These are phyloP conservation scores for Tylopilus balloui DNA, from an alignment of 768 basidiomycete genomes.

Conservation along the genomic window DNA sequence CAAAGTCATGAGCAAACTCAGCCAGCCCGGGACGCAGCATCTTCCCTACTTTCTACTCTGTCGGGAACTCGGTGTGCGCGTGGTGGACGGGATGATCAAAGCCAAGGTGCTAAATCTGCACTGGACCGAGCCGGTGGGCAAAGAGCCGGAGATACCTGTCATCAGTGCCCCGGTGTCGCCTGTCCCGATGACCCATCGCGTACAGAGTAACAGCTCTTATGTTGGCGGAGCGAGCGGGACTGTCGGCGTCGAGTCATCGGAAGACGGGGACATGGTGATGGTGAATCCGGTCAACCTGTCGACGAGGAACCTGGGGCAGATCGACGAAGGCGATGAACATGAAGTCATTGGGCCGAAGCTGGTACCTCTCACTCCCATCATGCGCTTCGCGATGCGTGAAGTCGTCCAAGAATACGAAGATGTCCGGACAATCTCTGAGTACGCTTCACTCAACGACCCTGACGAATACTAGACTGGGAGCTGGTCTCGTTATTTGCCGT, in stretches of 20 bases:
- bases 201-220: slow-evolving; percentile 28
- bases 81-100: slow-evolving; percentile 82
- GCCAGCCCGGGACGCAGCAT: slow-evolving; percentile 56
- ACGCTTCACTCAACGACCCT: slow-evolving; percentile 66
- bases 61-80: slow-evolving; percentile 75
- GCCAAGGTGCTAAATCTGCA: slow-evolving; percentile 69
- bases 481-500: slow-evolving; percentile 2
- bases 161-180: slow-evolving; percentile 28
- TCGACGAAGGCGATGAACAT: slow-evolving; percentile 50
- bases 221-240: slow-evolving; percentile 38
- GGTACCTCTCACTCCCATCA: slow-evolving; percentile 73
- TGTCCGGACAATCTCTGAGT: slow-evolving; percentile 68
- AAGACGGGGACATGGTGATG: slow-evolving; percentile 49
- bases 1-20: slow-evolving; percentile 76
- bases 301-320: slow-evolving; percentile 40
- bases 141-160: slow-evolving; percentile 38
- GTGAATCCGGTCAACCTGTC: slow-evolving; percentile 35
- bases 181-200: slow-evolving; percentile 24
- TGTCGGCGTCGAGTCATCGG: slow-evolving; percentile 35
- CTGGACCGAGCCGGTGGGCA: slow-evolving; percentile 69
- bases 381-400: slow-evolving; percentile 79
- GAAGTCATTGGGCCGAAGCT: slow-evolving; percentile 69
- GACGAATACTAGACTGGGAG: slow-evolving; percentile 53
- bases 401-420: slow-evolving; percentile 82
- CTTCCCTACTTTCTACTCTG: slow-evolving; percentile 80